phyloP scores from a whole-genome alignment of 176 grass and related monocot species.

The Ananas comosus region DNA sequence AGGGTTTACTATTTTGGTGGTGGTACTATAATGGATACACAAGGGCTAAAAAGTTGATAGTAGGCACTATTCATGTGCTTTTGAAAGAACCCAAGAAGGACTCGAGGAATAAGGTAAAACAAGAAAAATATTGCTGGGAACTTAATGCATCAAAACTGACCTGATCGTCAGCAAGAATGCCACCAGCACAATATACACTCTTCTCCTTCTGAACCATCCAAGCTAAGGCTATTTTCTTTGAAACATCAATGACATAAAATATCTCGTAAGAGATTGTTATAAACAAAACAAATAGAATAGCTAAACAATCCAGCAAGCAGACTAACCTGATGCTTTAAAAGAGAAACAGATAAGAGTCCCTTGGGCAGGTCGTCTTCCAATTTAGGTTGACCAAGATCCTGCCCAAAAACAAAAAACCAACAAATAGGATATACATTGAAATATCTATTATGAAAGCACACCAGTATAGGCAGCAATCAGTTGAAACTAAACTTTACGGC shows the following conservation, averaged over 20 bases:
- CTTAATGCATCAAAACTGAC: conserved; percentile 29
- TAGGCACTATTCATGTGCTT: too few relatives aligned
- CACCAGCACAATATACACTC: conserved; percentile 81
- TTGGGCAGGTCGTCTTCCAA: conserved; percentile 80
- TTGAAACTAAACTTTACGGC: conserved; percentile 6
- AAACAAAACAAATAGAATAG: conserved; percentile 9
- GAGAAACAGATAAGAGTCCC: conserved; percentile 72
- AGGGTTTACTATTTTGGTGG: too few relatives aligned
- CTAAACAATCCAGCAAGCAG: not conserved
- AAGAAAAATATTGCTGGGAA: not conserved
- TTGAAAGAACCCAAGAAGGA: too few relatives aligned
- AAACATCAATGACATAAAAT: conserved; percentile 22
- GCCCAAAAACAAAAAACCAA: conserved; percentile 17
- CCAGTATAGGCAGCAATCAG: conserved; percentile 7
- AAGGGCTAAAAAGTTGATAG: too few relatives aligned
- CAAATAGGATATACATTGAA: conserved; percentile 18
- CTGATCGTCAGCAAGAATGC: conserved; percentile 99
- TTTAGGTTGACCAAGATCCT: conserved; percentile 70
- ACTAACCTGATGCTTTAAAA: conserved; percentile 88
- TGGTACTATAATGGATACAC: too few relatives aligned
- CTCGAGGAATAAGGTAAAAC: not conserved
- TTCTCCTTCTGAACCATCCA: conserved; percentile 99
- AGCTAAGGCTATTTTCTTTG: conserved; percentile 94
- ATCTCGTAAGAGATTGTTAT: conserved; percentile 18
- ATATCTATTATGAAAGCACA: conserved; percentile 18